A percentile compares a stretch with the other conserved stretches of the same genome.
phyloP scores from a whole-genome alignment of 2,329 filamentous ascomycete species.

The Aureobasidium zeae region DNA sequence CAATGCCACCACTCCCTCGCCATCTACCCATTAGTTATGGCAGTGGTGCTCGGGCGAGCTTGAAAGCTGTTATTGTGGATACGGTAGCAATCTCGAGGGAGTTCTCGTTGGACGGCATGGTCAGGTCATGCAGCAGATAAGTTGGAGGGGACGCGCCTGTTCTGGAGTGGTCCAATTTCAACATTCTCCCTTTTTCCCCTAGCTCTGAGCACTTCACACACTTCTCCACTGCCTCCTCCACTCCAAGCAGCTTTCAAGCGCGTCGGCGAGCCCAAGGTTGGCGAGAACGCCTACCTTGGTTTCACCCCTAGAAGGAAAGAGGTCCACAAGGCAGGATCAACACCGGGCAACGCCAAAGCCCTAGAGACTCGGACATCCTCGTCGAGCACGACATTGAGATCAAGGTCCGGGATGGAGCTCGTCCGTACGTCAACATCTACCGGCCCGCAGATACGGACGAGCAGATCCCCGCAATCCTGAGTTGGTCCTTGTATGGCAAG shows the following conservation, averaged over 20 bases:
- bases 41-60: no score
- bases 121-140: not conserved
- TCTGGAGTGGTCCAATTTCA: not conserved
- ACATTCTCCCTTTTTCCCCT: not conserved
- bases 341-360: slow-evolving; percentile 29
- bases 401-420: slow-evolving; percentile 33
- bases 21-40: no score
- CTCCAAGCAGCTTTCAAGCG: slow-evolving; percentile 20
- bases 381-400: slow-evolving; percentile 39
- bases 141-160: not conserved
- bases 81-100: no score
- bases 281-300: slow-evolving; percentile 35
- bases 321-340: slow-evolving; percentile 32
- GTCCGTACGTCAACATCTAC: slow-evolving; percentile 38
- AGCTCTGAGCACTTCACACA: not conserved
- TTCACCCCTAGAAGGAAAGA: slow-evolving; percentile 33
- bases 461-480: slow-evolving; percentile 34
- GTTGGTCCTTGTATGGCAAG: slow-evolving; percentile 37
- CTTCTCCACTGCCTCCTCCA: not conserved
- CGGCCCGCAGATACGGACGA: slow-evolving; percentile 28
- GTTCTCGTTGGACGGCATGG: no score
- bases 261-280: slow-evolving; percentile 30
- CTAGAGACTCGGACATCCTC: slow-evolving; percentile 31
- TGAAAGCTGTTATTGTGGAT: no score
- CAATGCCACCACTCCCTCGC: no score